Percentiles rank a stretch among this genome's conserved stretches.
Conservation (phyloP, 73 alveolate species). For the Stentor coeruleus region DNA sequence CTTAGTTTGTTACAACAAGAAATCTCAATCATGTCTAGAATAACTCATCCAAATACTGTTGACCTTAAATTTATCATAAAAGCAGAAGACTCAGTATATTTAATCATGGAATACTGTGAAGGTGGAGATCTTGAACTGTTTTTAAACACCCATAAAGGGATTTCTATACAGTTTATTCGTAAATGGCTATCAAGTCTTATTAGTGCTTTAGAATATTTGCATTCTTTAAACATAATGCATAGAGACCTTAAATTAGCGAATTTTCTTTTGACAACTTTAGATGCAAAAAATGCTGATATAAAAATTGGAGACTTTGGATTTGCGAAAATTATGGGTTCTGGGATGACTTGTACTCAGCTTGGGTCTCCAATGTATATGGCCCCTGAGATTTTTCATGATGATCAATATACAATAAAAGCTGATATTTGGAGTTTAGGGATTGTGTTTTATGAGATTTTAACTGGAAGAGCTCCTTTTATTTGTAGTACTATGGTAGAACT, state of each 20-base stretch:
- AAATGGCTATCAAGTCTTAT: constrained; percentile 32
- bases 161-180: not conserved
- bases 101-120: not conserved
- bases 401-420: constrained; percentile 28
- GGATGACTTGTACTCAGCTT: constrained; percentile 29
- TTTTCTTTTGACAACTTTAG: constrained; percentile 49
- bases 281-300: not conserved
- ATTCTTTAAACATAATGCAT: constrained; percentile 75
- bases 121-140: not conserved
- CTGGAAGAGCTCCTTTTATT: not conserved
- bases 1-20: not conserved
- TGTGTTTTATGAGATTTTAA: constrained; percentile 28
- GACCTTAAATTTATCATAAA: too few relatives aligned
- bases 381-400: constrained; percentile 34
- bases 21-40: not conserved
- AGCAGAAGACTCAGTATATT: not conserved
- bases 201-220: constrained; percentile 81
- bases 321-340: constrained; percentile 32
- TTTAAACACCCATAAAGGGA: not conserved
- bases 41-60: not conserved
- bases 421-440: constrained; percentile 40
- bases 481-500: not conserved
- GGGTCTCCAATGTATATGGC: constrained; percentile 46
- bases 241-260: constrained; percentile 95
- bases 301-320: constrained; percentile 52